Percentiles rank a stretch among this genome's conserved stretches.
phyloP scores from a whole-genome alignment of 2,329 filamentous ascomycete genomes.

The Fusarium chuoi region DNA sequence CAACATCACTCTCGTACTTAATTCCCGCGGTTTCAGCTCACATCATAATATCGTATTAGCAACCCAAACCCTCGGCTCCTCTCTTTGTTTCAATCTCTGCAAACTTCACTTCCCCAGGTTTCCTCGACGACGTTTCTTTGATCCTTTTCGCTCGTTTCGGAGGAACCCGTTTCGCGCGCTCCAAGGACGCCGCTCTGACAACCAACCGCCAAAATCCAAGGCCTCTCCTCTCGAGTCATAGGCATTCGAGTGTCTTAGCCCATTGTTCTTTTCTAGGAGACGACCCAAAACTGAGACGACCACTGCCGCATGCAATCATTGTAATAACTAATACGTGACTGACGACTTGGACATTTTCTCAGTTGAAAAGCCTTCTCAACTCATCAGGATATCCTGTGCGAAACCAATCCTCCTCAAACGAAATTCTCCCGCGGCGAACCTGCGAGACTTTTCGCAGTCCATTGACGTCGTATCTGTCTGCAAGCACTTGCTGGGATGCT shows the following conservation, averaged over 20 bases:
- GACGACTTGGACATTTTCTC: background rate
- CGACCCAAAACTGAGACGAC: conserved; percentile 23
- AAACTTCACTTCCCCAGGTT: conserved; percentile 4
- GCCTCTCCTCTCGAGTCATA: conserved; percentile 3
- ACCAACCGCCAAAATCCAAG: conserved; percentile 15
- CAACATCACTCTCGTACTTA: conserved; percentile 1
- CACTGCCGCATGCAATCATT: conserved; percentile 25
- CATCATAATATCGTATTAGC: conserved; percentile 6
- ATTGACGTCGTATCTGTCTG: conserved; percentile 33
- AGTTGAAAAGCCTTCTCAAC: background rate
- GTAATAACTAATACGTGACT: conserved; percentile 28
- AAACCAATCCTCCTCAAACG: background rate
- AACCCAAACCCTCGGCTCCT: background rate
- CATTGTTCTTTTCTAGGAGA: conserved; percentile 24
- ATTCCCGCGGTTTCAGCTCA: background rate
- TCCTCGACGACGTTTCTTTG: conserved; percentile 23
- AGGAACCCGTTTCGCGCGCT: conserved; percentile 24
- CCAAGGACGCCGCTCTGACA: conserved; percentile 22
- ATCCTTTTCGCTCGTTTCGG: conserved; percentile 16
- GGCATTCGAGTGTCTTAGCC: conserved; percentile 32
- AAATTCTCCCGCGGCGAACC: background rate
- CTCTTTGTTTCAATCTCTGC: conserved; percentile 16
- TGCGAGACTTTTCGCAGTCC: conserved; percentile 1
- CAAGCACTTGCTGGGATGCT: conserved; percentile 43
- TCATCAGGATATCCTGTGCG: background rate